These are phyloP conservation scores for Byssoonygena ceratinophila DNA, from an alignment of 2,329 filamentous ascomycete species.

Conservation along the genomic window DNA sequence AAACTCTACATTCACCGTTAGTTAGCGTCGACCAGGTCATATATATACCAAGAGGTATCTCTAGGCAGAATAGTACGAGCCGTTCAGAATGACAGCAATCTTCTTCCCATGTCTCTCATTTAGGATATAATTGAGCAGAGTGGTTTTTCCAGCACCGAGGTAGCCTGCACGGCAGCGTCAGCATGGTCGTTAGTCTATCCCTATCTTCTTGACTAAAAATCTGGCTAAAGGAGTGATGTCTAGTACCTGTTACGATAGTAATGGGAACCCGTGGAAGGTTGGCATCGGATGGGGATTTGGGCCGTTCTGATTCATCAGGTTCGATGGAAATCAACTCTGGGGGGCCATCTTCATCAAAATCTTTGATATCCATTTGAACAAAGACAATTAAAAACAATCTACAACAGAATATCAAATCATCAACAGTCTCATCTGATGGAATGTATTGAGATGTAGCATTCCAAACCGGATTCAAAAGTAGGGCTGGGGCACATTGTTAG, in stretches of 20 bases:
- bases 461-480: neutral
- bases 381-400: neutral
- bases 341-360: conserved; percentile 34
- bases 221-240: neutral
- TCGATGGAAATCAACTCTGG: conserved; percentile 36
- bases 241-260: conserved; percentile 41
- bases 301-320: conserved; percentile 18
- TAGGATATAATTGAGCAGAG: conserved; percentile 87
- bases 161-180: conserved; percentile 55
- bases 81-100: conserved; percentile 95
- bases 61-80: conserved; percentile 32
- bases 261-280: conserved; percentile 38
- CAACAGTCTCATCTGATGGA: neutral
- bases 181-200: too few relatives aligned
- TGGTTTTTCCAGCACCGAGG: conserved; percentile 90
- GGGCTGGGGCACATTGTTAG: neutral
- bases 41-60: neutral
- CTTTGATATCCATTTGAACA: conserved; percentile 12
- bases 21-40: neutral
- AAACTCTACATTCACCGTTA: conserved; percentile 50
- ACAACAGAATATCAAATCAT: neutral
- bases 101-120: conserved; percentile 94
- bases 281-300: conserved; percentile 22
- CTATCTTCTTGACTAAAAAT: too few relatives aligned
- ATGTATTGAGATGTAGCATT: neutral